Conservation (phyloP, 2,329 filamentous ascomycete genomes). For the Epichloe bromicola region DNA sequence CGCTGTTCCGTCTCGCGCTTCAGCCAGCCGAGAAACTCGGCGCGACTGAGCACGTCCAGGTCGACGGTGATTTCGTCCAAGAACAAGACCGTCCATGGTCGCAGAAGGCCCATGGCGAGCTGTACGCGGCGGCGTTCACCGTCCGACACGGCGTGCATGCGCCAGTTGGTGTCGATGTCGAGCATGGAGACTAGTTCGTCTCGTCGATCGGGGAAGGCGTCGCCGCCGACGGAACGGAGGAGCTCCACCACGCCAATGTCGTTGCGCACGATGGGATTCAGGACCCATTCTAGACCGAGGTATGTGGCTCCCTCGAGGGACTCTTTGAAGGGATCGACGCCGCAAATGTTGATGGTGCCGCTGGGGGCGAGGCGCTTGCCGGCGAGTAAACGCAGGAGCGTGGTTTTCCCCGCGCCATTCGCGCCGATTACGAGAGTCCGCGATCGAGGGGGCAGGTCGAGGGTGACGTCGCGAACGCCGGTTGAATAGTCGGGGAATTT, state of each 20-base stretch:
- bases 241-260: slow-evolving; percentile 88
- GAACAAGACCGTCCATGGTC: slow-evolving; percentile 82
- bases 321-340: slow-evolving; percentile 83
- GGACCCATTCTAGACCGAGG: slow-evolving; percentile 92
- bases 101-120: slow-evolving; percentile 84
- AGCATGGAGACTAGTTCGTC: slow-evolving; percentile 81
- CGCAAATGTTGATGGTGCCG: slow-evolving; percentile 61
- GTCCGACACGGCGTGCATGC: slow-evolving; percentile 91
- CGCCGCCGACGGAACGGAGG: slow-evolving; percentile 72
- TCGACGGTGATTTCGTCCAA: slow-evolving; percentile 97
- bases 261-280: slow-evolving; percentile 89
- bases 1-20: slow-evolving; percentile 73
- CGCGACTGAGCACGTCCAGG: slow-evolving; percentile 73
- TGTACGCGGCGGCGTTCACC: slow-evolving; percentile 87
- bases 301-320: slow-evolving; percentile 91
- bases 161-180: slow-evolving; percentile 85
- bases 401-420: slow-evolving; percentile 96
- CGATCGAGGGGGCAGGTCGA: slow-evolving; percentile 68
- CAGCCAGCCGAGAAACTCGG: slow-evolving; percentile 75
- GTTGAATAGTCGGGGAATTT: slow-evolving; percentile 72
- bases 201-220: slow-evolving; percentile 66
- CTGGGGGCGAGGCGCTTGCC: slow-evolving; percentile 85
- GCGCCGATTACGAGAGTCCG: slow-evolving; percentile 88
- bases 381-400: slow-evolving; percentile 81
- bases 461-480: slow-evolving; percentile 61